Evolutionary conservation across 768 basidiomycete species (phyloP).

Genomic region (Tulasnella sp.): DNA sequence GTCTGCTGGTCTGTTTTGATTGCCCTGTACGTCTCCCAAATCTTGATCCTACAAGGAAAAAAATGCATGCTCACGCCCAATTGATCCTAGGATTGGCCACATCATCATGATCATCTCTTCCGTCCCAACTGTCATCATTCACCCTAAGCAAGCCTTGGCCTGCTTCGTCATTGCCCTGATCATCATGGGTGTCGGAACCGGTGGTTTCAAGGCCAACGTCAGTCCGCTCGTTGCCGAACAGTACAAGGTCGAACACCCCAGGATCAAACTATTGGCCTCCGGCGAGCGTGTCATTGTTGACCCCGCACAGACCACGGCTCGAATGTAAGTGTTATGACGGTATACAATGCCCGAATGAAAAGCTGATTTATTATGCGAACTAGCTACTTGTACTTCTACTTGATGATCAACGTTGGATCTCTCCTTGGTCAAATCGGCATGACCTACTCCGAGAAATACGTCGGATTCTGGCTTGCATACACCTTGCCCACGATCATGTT

Average conservation of each 20-base stretch:
- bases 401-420: slow-evolving; percentile 24
- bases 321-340: slow-evolving; percentile 22
- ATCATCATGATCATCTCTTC: slow-evolving; percentile 19
- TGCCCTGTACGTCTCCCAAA: slow-evolving; percentile 18
- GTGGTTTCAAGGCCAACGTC: slow-evolving; percentile 24
- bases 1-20: slow-evolving; percentile 23
- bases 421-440: slow-evolving; percentile 24
- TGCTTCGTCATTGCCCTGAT: slow-evolving; percentile 23
- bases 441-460: slow-evolving; percentile 21
- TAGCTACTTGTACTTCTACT: slow-evolving; percentile 15
- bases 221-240: slow-evolving; percentile 27
- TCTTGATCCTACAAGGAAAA: background rate
- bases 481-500: slow-evolving; percentile 17
- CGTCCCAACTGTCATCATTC: slow-evolving; percentile 19
- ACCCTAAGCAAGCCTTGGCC: slow-evolving; percentile 20
- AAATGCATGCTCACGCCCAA: background rate
- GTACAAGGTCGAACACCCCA: slow-evolving; percentile 12
- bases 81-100: slow-evolving; percentile 16
- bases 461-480: slow-evolving; percentile 26
- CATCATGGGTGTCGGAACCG: slow-evolving; percentile 21
- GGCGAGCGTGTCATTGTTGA: slow-evolving; percentile 25
- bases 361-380: background rate
- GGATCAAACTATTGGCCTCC: slow-evolving; percentile 13
- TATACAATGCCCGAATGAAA: background rate
- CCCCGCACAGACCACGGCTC: slow-evolving; percentile 21